Conservation (phyloP, 257 asterid species). For the Solanum appendiculatum region DNA sequence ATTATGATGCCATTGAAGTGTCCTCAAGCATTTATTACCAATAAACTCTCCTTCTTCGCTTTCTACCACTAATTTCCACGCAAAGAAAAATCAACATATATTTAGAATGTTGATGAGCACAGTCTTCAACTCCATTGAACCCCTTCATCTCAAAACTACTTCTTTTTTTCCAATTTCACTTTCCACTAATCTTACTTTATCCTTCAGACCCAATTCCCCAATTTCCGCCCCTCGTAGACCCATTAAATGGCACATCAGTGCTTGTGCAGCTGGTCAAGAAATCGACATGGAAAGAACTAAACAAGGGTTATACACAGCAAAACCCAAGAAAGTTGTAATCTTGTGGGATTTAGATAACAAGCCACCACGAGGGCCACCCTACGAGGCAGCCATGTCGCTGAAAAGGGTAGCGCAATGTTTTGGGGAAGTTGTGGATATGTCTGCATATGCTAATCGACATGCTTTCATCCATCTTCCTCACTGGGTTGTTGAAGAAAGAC, state of each 20-base stretch:
- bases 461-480: conserved; percentile 81
- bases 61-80: background rate
- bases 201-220: conserved; percentile 9
- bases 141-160: conserved; percentile 17
- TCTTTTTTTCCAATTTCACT: background rate
- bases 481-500: conserved; percentile 75
- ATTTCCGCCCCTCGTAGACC: background rate
- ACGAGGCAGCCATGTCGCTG: conserved; percentile 66
- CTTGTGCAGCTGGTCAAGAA: conserved; percentile 39
- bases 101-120: conserved; percentile 15
- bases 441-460: conserved; percentile 90
- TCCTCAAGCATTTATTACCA: background rate
- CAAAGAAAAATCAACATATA: background rate
- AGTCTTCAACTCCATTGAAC: conserved; percentile 21
- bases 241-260: conserved; percentile 23
- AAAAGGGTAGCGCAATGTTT: conserved; percentile 58
- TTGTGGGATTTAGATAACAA: conserved; percentile 95
- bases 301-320: conserved; percentile 57
- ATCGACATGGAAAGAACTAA: conserved; percentile 72
- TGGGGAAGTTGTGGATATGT: conserved; percentile 68
- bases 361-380: conserved; percentile 93
- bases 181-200: background rate
- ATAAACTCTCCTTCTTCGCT: background rate
- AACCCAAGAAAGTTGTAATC: conserved; percentile 67
- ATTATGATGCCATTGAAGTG: background rate